Evolutionary conservation across 768 basidiomycete genomes (phyloP).

Genomic region (Daedaleopsis sinensis): DNA sequence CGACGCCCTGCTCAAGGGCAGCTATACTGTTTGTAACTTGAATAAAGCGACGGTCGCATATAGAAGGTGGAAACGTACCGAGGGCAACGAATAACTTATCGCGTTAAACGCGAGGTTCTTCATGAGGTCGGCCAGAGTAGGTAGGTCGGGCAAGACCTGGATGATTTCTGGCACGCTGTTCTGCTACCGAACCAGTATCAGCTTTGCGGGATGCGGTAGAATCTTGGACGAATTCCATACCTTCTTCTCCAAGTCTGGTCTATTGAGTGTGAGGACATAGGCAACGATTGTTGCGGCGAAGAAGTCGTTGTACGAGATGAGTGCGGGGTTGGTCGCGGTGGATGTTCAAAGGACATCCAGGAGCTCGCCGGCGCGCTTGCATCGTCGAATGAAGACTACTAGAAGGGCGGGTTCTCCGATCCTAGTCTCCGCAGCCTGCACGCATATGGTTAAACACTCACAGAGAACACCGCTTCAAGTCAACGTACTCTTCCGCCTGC

Average conservation of each 20-base stretch:
- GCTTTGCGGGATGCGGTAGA: too few relatives aligned
- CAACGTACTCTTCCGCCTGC: too few relatives aligned
- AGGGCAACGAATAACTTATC: conserved; percentile 92
- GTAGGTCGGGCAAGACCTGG: too few relatives aligned
- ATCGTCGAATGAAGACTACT: conserved; percentile 85
- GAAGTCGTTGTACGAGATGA: conserved; percentile 88
- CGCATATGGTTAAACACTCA: too few relatives aligned
- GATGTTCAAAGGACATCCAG: conserved; percentile 94
- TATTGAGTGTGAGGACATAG: conserved; percentile 72
- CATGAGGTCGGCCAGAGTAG: conserved; percentile 82
- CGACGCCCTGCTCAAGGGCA: conserved; percentile 87
- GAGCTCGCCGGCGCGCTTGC: too few relatives aligned
- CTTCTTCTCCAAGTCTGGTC: conserved; percentile 92
- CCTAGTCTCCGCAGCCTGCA: conserved; percentile 96
- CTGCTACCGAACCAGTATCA: conserved; percentile 48
- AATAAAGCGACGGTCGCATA: background rate
- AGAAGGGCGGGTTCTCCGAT: conserved; percentile 91
- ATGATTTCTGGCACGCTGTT: conserved; percentile 87
- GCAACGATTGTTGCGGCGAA: conserved; percentile 83
- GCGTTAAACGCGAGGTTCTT: conserved; percentile 90
- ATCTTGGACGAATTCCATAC: conserved; percentile 42
- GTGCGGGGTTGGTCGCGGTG: conserved; percentile 89
- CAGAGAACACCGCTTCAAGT: too few relatives aligned
- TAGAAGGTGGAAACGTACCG: conserved; percentile 45
- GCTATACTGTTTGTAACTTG: conserved; percentile 48